Evolutionary conservation across 2,329 filamentous ascomycete genomes (phyloP), one percentile per base, ranked within the genome.

Genomic region (Xylaria multiplex): DNA sequence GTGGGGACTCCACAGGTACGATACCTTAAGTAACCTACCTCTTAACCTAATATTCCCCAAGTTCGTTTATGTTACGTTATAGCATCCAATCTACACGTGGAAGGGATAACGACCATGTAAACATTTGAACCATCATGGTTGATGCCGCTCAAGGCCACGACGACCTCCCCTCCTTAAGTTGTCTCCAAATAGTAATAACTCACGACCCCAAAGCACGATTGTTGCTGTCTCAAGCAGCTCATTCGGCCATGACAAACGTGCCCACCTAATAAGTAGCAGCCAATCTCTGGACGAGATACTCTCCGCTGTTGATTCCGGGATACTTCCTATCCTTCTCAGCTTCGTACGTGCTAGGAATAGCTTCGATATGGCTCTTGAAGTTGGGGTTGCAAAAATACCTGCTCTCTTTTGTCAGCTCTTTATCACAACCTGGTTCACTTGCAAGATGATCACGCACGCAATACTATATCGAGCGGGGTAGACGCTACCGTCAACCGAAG

Each of bases 321-420:
- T 97, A 97, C 80, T 94, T 96, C 82, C 91, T 95, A 48, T 91
- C 87, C 63, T 81, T 80, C 66, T 90, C 84, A 3, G 78, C 76
- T 1, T 78, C 81, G 75, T 87, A 95, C 0, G 93, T 97, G 0
- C 92, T 91, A 0, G 93, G 93, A 50, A 97, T 87, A 1, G 90
- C 92, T 72, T 96, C 91, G 70, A 97, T 96, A 62, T 86, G 81
- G 71, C 85, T 86, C 66, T 91, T 86, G 76, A 88, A 91, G 75
- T 96, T 93, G 8, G 93, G 93, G 72, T 96, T 95, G 82, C 93
- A 96, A 77, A 97, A 96, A 80, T 96, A 96, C 3, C 85, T 87
- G 52, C 57, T 27, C 13, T 16, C 55, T 42, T 16, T 22, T 0
- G 65, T 43, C 3, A 56, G 64, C 30, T 54, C 52, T 19, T 30